Evolutionary conservation across 139 green algal genomes (phyloP), one percentile per base, ranked within the genome.

Genomic region (Pseudopediastrum boryanum): DNA sequence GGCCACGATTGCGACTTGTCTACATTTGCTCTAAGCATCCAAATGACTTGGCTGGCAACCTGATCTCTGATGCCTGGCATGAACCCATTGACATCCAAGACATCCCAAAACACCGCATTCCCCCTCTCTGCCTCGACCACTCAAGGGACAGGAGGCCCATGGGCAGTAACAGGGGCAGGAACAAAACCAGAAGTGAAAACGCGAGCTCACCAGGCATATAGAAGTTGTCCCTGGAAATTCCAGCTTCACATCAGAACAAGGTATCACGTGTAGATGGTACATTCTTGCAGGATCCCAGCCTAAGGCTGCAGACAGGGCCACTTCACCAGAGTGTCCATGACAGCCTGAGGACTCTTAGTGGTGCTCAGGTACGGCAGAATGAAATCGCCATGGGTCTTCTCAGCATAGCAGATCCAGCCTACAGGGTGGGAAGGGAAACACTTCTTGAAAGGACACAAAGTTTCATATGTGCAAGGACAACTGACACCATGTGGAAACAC

Each of bases 241-340:
- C 31, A 99, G 89, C 93, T 99, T 99, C 86, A 99, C 99, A 87
- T 99, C 96, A 84, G 96, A 99, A 87, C 96, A 99, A 1, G 96
- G 96, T 94, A 98, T 98, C 10, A 99, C 81, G 19, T 87, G 84
- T 25, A 89, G 92, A 83, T 99, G 96, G 83, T 95, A 98, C 2
- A 98, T 65, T 0, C 61, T 13, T 0, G 41, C 56, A 4, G 88
- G 86, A 8, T 82, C 69, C 85, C 78, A 83, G 48, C 65, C 61
- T 51, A 42, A 39, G 48, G 19, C 27, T 0, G 50, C 10, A 23
- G 83, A 79, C 72, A 93, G 67, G 29, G 68, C 23, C 88, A 72
- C 84, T 99, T 99, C 6, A 98, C 79, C 4, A 99, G 69, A 0
- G 81, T 89, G 3, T 96, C 96, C 90, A 97, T 94, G 35, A 96